A percentile compares a stretch with the other conserved stretches of the same genome.
These are phyloP conservation scores for Mortierella sp. DNA, from an alignment of 371 early-diverging fungal genomes.

Conservation along the genomic window DNA sequence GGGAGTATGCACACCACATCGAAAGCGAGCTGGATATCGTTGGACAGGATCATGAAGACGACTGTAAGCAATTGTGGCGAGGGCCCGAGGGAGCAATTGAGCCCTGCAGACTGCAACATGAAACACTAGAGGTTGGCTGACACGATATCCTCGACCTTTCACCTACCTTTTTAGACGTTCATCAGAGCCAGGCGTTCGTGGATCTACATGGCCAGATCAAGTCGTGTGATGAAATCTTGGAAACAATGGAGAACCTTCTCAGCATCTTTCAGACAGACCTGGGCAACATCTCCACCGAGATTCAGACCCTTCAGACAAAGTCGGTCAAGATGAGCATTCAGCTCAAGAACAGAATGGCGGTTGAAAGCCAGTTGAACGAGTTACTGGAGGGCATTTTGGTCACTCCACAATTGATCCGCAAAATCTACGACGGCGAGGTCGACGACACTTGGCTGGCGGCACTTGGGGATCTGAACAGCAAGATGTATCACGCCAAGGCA, in stretches of 20 bases:
- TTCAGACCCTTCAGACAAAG: conserved; percentile 85
- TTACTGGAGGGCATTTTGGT: conserved; percentile 88
- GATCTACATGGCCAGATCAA: conserved; percentile 82
- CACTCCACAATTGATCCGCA: conserved; percentile 84
- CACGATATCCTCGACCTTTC: background rate
- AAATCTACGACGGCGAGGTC: conserved; percentile 90
- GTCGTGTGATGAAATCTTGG: conserved; percentile 86
- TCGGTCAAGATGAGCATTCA: conserved; percentile 84
- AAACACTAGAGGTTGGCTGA: background rate
- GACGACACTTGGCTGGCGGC: conserved; percentile 89
- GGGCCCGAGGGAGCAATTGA: background rate
- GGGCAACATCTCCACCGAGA: conserved; percentile 90
- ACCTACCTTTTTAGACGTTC: conserved; percentile 64
- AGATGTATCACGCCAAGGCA: conserved; percentile 86
- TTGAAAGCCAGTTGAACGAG: conserved; percentile 77
- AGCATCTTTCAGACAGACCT: conserved; percentile 88
- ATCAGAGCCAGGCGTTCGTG: conserved; percentile 76
- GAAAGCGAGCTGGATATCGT: conserved; percentile 77
- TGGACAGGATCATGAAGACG: conserved; percentile 80
- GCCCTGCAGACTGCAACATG: background rate
- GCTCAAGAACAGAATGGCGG: conserved; percentile 87
- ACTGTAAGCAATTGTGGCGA: conserved; percentile 65
- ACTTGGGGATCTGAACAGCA: conserved; percentile 84
- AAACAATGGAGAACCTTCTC: conserved; percentile 88
- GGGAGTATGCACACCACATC: conserved; percentile 87